Evolutionary conservation across 2,329 filamentous ascomycete genomes (phyloP).

Genomic region (Cercospora janseana): DNA sequence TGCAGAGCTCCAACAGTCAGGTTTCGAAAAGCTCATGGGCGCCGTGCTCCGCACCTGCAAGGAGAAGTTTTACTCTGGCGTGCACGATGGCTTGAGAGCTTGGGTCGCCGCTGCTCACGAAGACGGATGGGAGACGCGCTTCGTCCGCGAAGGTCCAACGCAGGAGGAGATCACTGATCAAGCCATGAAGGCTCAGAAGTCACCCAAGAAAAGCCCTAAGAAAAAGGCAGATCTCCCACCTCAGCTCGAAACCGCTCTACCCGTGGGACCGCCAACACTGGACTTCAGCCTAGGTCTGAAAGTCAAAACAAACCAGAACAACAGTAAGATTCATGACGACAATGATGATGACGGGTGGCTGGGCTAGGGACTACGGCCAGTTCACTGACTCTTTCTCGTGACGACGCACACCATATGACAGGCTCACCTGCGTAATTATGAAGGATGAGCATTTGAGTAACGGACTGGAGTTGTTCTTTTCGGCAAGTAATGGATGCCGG

Average conservation of each 20-base stretch:
- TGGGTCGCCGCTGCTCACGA: slow-evolving; percentile 87
- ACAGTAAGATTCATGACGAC: slow-evolving; percentile 3
- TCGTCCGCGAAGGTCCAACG: slow-evolving; percentile 73
- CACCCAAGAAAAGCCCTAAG: slow-evolving; percentile 41
- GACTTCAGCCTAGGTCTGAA: slow-evolving; percentile 29
- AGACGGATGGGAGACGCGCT: slow-evolving; percentile 81
- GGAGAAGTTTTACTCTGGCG: slow-evolving; percentile 91
- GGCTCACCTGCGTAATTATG: too few species aligned
- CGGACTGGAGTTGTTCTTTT: too few species aligned
- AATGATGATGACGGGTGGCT: slow-evolving; percentile 36
- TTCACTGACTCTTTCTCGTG: slow-evolving; percentile 1
- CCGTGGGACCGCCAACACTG: slow-evolving; percentile 26
- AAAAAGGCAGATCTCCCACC: slow-evolving; percentile 32
- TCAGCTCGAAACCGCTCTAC: slow-evolving; percentile 24
- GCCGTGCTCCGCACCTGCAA: slow-evolving; percentile 85
- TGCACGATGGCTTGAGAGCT: slow-evolving; percentile 82
- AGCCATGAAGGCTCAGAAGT: slow-evolving; percentile 44
- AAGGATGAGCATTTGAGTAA: too few species aligned
- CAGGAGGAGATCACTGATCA: slow-evolving; percentile 43
- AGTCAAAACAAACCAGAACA: slow-evolving; percentile 13
- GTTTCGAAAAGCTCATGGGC: slow-evolving; percentile 89
- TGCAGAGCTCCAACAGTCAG: slow-evolving; percentile 73
- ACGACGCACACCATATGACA: background rate
- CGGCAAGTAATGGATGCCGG: too few species aligned
- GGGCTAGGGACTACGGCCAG: slow-evolving; percentile 23